Conservation (phyloP, 345 rosid genomes). For the Citropsis articulata region DNA sequence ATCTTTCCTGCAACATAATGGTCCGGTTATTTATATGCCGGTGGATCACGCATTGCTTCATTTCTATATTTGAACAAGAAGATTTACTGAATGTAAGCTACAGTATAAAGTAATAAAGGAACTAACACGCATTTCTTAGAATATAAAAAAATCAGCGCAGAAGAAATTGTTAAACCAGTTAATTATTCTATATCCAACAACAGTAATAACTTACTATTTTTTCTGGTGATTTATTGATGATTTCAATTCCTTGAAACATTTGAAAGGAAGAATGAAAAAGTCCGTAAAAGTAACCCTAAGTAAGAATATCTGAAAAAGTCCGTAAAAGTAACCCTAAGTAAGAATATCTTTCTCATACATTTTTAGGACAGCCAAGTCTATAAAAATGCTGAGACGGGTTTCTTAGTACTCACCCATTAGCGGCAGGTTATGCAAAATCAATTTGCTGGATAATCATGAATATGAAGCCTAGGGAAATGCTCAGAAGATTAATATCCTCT, state of each 20-base stretch:
- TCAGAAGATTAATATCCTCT: background rate
- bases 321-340: background rate
- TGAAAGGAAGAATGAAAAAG: background rate
- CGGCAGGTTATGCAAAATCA: background rate
- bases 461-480: background rate
- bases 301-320: background rate
- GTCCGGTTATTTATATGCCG: conserved; percentile 12
- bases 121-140: background rate
- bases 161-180: background rate
- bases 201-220: background rate
- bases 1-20: conserved; percentile 81
- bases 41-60: background rate
- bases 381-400: background rate
- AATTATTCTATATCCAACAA: background rate
- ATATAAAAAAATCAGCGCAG: background rate
- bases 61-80: conserved; percentile 5
- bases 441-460: background rate
- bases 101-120: conserved; percentile 4
- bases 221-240: no score
- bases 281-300: background rate
- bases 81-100: conserved; percentile 7
- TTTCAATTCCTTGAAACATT: background rate
- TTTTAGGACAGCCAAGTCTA: background rate
- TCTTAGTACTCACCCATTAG: background rate
- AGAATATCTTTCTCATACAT: background rate